Base-by-base conservation (phyloP, 495 filamentous ascomycete species). In the Delitschia confertaspora region DNA sequence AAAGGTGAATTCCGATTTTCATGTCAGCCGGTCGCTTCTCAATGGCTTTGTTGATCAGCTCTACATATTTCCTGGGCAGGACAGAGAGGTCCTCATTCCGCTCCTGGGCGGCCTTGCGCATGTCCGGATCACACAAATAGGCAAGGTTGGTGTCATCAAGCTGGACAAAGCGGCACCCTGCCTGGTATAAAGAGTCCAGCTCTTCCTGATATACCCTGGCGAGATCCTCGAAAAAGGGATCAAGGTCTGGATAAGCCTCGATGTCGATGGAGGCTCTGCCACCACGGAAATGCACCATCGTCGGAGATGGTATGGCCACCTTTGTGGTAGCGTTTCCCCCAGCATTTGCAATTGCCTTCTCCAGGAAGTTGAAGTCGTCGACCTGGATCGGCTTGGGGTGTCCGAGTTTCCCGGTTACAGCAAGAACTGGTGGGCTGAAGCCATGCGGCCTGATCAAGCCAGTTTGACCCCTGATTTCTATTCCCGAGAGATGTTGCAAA, bases 101-200 rank as follows among this genome's bases (percentile, higher is more conserved):
- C 11, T 55, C 55, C 14, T 34, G 43, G 20, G 57, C 49, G 14
- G 45, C 51, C 27, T 50, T 42, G 6, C 62, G 49, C 59, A 65
- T 64, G 13, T 62, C 53, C 13, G 59, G 50, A 27, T 63, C 59
- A 48, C 61, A 65, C 19, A 65, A 59, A 39, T 65, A 65, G 11
- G 63, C 61, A 19, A 65, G 39, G 21, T 63, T 64, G 20, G 63
- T 62, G 40, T 64, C 63, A 45, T 65, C 63, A 14, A 65, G 53
- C 48, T 65, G 63, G 21, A 65, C 47, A 34, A 61, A 60, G 29
- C 61, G 55, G 25, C 51, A 47, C 1, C 63, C 63, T 14, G 62
- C 63, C 1, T 49, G 29, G 40, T 65, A 58, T 25, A 65, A 38
- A 18, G 50, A 55, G 32, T 45, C 49, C 27, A 65, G 40, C 45